A percentile compares a stretch with the other conserved stretches of the same genome.
Evolutionary conservation across 2,329 filamentous ascomycete genomes (phyloP).

Genomic region (Neonectria magnoliae): DNA sequence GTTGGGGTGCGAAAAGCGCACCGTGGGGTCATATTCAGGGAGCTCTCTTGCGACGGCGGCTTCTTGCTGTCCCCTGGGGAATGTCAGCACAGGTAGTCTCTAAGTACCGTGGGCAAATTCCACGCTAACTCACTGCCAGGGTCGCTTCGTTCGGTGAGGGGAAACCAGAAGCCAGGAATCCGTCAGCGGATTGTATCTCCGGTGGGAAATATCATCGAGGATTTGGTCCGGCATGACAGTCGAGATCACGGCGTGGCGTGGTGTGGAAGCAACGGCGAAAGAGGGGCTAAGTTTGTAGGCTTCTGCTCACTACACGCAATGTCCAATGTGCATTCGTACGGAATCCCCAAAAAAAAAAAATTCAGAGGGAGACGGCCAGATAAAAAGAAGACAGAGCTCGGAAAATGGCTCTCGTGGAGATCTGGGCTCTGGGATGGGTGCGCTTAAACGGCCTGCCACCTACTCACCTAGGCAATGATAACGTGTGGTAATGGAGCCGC

Average conservation of each 20-base stretch:
- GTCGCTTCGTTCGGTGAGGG: slow-evolving; percentile 93
- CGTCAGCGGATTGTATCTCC: slow-evolving; percentile 90
- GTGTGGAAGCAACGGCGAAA: slow-evolving; percentile 6
- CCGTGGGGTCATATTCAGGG: slow-evolving; percentile 83
- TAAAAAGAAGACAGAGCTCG: background rate
- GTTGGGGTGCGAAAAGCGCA: slow-evolving; percentile 45
- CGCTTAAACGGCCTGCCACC: slow-evolving; percentile 20
- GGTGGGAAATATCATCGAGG: slow-evolving; percentile 95
- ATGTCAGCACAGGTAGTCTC: slow-evolving; percentile 14
- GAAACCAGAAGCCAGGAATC: slow-evolving; percentile 95
- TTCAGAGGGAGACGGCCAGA: background rate
- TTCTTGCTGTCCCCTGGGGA: slow-evolving; percentile 78
- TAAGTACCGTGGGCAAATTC: background rate
- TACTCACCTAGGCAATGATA: background rate
- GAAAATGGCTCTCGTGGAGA: slow-evolving; percentile 16
- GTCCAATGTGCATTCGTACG: background rate
- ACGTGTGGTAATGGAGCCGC: slow-evolving; percentile 24
- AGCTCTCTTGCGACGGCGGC: slow-evolving; percentile 72
- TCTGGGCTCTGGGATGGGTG: slow-evolving; percentile 16
- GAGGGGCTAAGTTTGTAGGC: background rate
- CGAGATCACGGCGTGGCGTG: slow-evolving; percentile 26
- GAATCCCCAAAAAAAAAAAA: background rate
- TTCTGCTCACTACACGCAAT: background rate
- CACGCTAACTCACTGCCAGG: slow-evolving; percentile 83
- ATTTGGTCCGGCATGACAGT: slow-evolving; percentile 75